Percentiles rank a stretch among this genome's conserved stretches.
phyloP scores from a whole-genome alignment of 129 eudicot genomes.

The Daucus carota region DNA sequence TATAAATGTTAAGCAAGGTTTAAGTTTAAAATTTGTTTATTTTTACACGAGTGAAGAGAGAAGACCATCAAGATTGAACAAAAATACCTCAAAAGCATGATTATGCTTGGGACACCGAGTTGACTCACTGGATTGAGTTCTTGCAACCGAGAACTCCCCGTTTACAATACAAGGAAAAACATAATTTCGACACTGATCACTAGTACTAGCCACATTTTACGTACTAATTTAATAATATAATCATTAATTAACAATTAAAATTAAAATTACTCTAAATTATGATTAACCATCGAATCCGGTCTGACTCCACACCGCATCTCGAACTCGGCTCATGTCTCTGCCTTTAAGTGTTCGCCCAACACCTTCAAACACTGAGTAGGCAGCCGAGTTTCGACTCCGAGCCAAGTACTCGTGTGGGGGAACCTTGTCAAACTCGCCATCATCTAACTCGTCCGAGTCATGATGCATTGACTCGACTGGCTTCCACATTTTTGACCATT shows the following conservation, averaged over 20 bases:
- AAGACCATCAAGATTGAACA: background rate
- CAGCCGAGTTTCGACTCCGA: conserved; percentile 51
- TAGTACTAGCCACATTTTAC: background rate
- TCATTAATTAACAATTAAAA: background rate
- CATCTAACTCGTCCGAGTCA: conserved; percentile 67
- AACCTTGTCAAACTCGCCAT: conserved; percentile 32
- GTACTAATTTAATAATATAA: background rate
- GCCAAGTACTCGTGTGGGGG: conserved; percentile 94
- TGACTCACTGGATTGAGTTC: background rate
- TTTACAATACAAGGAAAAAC: background rate
- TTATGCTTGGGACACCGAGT: background rate
- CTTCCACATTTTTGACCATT: conserved; percentile 73
- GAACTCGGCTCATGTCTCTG: conserved; percentile 85
- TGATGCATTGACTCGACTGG: conserved; percentile 69
- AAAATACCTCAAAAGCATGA: background rate
- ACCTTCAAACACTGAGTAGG: conserved; percentile 77
- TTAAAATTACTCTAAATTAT: background rate
- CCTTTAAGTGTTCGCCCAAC: conserved; percentile 94
- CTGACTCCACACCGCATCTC: conserved; percentile 97
- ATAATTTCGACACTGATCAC: background rate
- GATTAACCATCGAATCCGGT: conserved; percentile 81
- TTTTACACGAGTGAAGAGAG: too few species aligned
- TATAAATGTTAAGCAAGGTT: too few species aligned
- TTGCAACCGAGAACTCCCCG: background rate
- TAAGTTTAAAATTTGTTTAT: too few species aligned